Evolutionary conservation across 768 basidiomycete species (phyloP).

Genomic region (Daedaleopsis nitida): DNA sequence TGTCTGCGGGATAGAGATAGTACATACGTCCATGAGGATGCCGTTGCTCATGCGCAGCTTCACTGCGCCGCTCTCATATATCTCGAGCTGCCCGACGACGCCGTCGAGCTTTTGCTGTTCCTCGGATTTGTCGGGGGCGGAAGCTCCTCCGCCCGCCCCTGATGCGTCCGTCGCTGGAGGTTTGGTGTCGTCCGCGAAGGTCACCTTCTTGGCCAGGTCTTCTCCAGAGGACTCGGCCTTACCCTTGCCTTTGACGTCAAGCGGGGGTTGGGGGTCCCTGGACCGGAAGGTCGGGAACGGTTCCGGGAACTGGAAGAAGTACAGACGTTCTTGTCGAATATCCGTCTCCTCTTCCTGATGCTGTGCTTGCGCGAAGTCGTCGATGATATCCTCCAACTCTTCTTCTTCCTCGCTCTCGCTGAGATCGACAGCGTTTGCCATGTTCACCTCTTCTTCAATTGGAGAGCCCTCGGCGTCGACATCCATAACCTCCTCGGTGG

Average conservation of each 20-base stretch:
- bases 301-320: conserved; percentile 88
- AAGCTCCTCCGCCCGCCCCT: conserved; percentile 12
- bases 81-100: conserved; percentile 79
- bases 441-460: conserved; percentile 40
- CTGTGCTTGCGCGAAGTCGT: conserved; percentile 58
- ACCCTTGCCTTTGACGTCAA: conserved; percentile 16
- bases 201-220: conserved; percentile 51
- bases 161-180: conserved; percentile 31
- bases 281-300: conserved; percentile 78
- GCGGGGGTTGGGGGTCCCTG: conserved; percentile 29
- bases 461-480: conserved; percentile 19
- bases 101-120: conserved; percentile 60
- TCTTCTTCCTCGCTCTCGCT: conserved; percentile 80
- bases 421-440: conserved; percentile 64
- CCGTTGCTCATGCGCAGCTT: conserved; percentile 84
- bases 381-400: conserved; percentile 75
- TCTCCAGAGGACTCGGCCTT: conserved; percentile 15
- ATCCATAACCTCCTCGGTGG: conserved; percentile 24
- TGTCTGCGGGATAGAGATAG: background rate
- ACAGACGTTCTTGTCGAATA: conserved; percentile 66
- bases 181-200: conserved; percentile 67
- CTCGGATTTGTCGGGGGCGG: conserved; percentile 32
- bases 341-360: conserved; percentile 47
- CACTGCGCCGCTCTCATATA: conserved; percentile 82
- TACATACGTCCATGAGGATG: conserved; percentile 79